phyloP scores from a whole-genome alignment of 306 rosid genomes.

The Vachellia collinsii region DNA sequence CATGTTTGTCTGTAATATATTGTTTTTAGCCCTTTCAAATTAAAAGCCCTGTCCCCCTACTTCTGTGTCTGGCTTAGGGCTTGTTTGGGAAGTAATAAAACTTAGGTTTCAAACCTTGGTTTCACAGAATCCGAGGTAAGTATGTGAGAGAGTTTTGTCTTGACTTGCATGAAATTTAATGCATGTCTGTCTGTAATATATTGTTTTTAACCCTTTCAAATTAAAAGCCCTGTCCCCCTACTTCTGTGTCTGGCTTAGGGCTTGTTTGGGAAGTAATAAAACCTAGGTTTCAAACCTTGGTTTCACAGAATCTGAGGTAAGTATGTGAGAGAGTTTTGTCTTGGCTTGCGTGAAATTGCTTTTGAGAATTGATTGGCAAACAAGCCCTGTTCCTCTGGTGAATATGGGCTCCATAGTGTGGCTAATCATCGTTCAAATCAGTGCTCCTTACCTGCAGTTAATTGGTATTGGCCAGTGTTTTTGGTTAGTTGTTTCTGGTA shows the following conservation, averaged over 20 bases:
- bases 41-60: not conserved
- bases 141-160: no score
- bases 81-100: no score
- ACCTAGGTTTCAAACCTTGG: no score
- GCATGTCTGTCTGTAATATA: not conserved
- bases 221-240: not conserved
- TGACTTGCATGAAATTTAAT: no score
- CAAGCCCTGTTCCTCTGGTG: constrained; percentile 31
- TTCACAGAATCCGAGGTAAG: no score
- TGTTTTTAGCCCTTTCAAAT: not conserved
- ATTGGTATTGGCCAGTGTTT: not conserved
- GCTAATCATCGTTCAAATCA: not conserved
- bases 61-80: constrained; percentile 10
- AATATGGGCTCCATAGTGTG: not conserved
- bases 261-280: no score
- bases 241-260: constrained; percentile 9
- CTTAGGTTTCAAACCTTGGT: no score
- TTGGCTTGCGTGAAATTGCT: no score
- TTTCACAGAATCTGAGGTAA: no score
- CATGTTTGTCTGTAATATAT: not conserved
- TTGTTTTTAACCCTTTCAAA: not conserved
- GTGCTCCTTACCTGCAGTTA: constrained; percentile 15
- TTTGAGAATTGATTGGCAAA: no score
- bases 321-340: no score
- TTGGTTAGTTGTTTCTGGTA: constrained; percentile 22